Base-by-base conservation (phyloP, 768 basidiomycete genomes). In the Rhizopogon vesiculosus region DNA sequence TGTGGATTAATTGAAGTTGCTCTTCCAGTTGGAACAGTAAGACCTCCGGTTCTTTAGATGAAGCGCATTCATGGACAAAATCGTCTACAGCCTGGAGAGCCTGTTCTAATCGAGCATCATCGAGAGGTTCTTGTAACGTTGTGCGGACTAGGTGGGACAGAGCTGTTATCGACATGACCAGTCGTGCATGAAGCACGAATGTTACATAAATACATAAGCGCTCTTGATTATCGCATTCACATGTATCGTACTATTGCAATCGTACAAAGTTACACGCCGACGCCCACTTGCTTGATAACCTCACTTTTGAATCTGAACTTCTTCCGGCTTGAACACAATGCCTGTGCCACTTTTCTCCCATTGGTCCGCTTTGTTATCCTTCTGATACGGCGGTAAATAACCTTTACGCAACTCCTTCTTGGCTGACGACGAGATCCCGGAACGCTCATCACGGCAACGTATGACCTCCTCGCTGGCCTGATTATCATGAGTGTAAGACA, bases 1-100 rank as follows among this genome's bases (percentile, higher is more conserved):
- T 72, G 73, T 85, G 79, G 41, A 89, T 75, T 43, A 70, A 69
- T 56, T 86, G 85, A 12, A 92, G 77, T 58, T 89, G 83, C 59
- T 86, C 81, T 64, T 91, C 86, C 45, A 87, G 71, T 44, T 80
- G 75, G 57, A 68, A 66, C 19, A 84, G 67, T 13, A 77, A 69
- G 28, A 62, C 62, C 40, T 78, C 75, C 1, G 75, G 63, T 42
- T 84, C 77, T 28, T 76, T 69, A 19, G 79, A 77, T 10, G 76
- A 72, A n/a, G 73, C 67, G 62, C 74, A 80, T 58, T 79, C 76
- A 18, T 69, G 60, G 3, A 84, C 81, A 61, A 85, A 84, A 12
- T 78, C 77, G 62, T 89, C 85, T 18, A 84, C 73, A 10, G 74
- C 61, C 5, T 59, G 64, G 18, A 85, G 73, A 10, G 84, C 68